phyloP scores from a whole-genome alignment of 2,329 filamentous ascomycete species.

The Acephala macrosclerotiorum region DNA sequence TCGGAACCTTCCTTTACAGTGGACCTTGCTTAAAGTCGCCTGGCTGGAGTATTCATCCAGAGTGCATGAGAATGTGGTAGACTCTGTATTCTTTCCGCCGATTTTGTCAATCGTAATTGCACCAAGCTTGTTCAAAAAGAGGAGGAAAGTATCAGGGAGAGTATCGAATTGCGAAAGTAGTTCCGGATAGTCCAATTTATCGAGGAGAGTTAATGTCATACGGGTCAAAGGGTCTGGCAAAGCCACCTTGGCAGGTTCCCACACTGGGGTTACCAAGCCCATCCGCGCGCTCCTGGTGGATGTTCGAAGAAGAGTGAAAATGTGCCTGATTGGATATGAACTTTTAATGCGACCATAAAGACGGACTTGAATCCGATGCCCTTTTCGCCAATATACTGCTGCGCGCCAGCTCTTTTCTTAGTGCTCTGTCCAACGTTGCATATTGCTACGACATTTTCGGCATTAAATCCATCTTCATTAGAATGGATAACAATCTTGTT shows the following conservation, averaged over 20 bases:
- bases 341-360: conserved; percentile 45
- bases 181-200: background rate
- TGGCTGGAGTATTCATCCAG: background rate
- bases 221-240: background rate
- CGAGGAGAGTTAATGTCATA: background rate
- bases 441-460: conserved; percentile 52
- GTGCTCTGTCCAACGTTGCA: conserved; percentile 56
- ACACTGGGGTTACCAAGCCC: conserved; percentile 11
- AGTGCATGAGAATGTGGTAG: background rate
- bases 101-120: background rate
- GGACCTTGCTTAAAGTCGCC: conserved; percentile 1
- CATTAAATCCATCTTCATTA: conserved; percentile 57
- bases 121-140: conserved; percentile 20
- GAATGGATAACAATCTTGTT: conserved; percentile 48
- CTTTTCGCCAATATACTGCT: conserved; percentile 46
- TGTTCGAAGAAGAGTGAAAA: conserved; percentile 36
- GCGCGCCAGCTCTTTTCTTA: conserved; percentile 43
- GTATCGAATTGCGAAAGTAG: conserved; percentile 14
- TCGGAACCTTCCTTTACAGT: background rate
- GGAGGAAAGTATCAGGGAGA: conserved; percentile 21
- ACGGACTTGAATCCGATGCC: conserved; percentile 49
- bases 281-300: conserved; percentile 14
- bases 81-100: background rate
- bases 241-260: background rate
- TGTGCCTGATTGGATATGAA: conserved; percentile 47